These are phyloP conservation scores for Osmanthus fragrans DNA, from an alignment of 257 asterid genomes.

Conservation along the genomic window DNA sequence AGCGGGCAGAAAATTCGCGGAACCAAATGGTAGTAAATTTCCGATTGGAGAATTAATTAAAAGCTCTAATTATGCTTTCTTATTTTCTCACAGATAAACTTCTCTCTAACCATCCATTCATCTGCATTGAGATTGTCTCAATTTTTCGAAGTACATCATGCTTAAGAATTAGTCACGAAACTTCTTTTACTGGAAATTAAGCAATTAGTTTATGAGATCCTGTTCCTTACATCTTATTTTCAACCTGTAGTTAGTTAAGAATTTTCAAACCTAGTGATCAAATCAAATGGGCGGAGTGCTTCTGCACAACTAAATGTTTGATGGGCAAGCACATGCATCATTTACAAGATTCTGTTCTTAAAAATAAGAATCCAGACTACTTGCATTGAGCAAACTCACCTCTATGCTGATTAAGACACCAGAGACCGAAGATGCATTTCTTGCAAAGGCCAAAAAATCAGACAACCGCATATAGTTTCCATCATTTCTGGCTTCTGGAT, in stretches of 20 bases:
- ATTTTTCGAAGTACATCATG: background rate
- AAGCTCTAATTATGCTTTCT: background rate
- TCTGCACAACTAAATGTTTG: background rate
- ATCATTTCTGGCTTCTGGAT: slow-evolving; percentile 40
- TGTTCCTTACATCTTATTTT: background rate
- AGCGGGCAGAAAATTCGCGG: background rate
- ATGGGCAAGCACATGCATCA: background rate
- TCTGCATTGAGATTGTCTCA: background rate
- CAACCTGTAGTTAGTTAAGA: slow-evolving; percentile 1
- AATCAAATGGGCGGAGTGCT: background rate
- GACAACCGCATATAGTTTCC: slow-evolving; percentile 54
- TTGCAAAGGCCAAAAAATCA: slow-evolving; percentile 61
- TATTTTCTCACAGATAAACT: background rate
- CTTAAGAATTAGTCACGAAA: background rate
- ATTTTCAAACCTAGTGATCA: background rate
- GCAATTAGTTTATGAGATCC: background rate
- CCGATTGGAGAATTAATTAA: background rate
- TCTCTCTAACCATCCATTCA: background rate
- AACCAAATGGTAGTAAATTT: background rate
- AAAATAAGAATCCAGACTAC: slow-evolving; percentile 15
- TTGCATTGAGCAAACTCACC: slow-evolving; percentile 43
- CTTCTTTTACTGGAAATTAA: background rate
- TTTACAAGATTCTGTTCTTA: background rate
- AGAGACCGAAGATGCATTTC: slow-evolving; percentile 59
- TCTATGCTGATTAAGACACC: slow-evolving; percentile 69